Evolutionary conservation across 441 rosid species (phyloP).

Genomic region (Metrosideros polymorpha): DNA sequence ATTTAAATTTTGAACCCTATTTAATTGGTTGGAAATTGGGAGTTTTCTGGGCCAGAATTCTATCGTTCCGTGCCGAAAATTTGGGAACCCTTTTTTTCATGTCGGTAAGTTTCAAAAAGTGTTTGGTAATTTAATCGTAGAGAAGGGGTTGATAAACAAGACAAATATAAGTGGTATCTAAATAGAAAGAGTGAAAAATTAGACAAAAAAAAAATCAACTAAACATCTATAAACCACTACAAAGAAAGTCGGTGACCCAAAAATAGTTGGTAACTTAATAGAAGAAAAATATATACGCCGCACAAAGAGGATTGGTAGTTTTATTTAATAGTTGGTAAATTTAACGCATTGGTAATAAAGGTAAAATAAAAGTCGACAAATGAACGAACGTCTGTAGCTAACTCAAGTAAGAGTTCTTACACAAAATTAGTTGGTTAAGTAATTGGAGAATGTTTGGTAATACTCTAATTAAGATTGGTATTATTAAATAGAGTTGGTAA

Average conservation of each 20-base stretch:
- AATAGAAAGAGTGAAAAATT: background rate
- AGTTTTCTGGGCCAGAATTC: background rate
- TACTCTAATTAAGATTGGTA: background rate
- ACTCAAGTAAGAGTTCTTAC: background rate
- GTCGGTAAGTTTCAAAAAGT: background rate
- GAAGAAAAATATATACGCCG: background rate
- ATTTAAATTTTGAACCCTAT: background rate
- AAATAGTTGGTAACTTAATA: background rate
- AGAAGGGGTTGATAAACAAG: background rate
- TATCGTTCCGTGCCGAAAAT: no score
- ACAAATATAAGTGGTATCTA: background rate
- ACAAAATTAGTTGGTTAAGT: background rate
- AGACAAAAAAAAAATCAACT: background rate
- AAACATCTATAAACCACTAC: background rate
- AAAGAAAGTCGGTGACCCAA: background rate
- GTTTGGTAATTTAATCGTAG: background rate
- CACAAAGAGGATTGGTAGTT: background rate
- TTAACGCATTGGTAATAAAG: background rate
- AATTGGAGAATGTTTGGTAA: background rate
- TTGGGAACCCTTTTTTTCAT: background rate
- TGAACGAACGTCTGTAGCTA: background rate
- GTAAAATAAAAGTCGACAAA: background rate
- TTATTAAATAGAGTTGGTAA: background rate
- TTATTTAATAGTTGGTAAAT: background rate
- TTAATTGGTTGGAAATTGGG: background rate